Conservation (phyloP, 2,329 filamentous ascomycete species). For the Akanthomyces dipterigenus region DNA sequence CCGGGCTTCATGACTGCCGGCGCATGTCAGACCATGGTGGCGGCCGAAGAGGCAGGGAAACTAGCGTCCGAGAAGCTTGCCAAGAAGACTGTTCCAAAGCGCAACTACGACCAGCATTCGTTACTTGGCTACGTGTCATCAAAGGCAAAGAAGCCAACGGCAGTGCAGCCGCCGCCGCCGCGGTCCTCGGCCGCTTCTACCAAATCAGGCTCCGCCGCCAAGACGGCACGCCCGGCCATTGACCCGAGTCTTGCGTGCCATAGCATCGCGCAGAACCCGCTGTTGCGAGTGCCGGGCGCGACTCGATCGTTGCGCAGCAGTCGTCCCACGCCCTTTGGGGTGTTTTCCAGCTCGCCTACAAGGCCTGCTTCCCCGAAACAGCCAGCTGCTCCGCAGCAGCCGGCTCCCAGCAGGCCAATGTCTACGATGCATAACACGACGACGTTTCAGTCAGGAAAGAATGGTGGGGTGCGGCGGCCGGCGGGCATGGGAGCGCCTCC, state of each 20-base stretch:
- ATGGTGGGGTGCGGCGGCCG: conserved; percentile 36
- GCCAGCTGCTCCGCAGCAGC: conserved; percentile 21
- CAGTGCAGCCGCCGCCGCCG: conserved; percentile 10
- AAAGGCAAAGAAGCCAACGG: conserved; percentile 13
- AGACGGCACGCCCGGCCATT: conserved; percentile 19
- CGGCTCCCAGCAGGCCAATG: conserved; percentile 24
- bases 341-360: conserved; percentile 52
- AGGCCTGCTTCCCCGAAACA: conserved; percentile 20
- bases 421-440: conserved; percentile 47
- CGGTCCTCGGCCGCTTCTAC: conserved; percentile 17
- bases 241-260: conserved; percentile 30
- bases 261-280: conserved; percentile 33
- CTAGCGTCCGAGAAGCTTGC: conserved; percentile 14
- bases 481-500: conserved; percentile 38
- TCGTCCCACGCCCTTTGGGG: conserved; percentile 42
- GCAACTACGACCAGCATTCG: conserved; percentile 34
- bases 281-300: conserved; percentile 28
- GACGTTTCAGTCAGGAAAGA: conserved; percentile 36
- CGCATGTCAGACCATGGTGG: conserved; percentile 41
- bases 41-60: conserved; percentile 17
- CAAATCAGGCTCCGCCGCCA: conserved; percentile 21
- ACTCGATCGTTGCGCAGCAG: conserved; percentile 18
- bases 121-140: conserved; percentile 35
- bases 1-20: conserved; percentile 58
- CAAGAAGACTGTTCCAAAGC: conserved; percentile 24